Percentiles rank a stretch among this genome's conserved stretches.
Evolutionary conservation across 2,329 filamentous ascomycete genomes (phyloP).

Genomic region (Penicillium fuscoglaucum): DNA sequence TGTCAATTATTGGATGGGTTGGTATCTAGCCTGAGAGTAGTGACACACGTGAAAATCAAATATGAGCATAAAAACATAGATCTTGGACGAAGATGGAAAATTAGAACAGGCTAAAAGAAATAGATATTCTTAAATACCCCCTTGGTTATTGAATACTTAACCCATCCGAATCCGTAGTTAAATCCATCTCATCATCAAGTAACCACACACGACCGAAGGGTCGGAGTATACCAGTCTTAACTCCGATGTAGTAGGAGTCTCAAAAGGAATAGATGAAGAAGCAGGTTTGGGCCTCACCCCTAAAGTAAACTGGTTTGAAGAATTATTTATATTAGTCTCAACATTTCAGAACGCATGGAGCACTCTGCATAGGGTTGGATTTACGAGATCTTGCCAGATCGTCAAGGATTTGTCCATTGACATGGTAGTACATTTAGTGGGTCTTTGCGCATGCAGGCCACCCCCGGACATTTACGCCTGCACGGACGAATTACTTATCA

Average conservation of each 20-base stretch:
- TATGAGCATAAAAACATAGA: too few relatives aligned
- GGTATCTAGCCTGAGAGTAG: too few relatives aligned
- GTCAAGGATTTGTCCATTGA: conserved; percentile 5
- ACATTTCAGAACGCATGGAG: background rate
- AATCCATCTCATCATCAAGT: background rate
- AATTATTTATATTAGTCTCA: background rate
- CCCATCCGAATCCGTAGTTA: background rate
- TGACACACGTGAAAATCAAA: too few relatives aligned
- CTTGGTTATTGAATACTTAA: background rate
- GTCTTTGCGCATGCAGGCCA: conserved; percentile 10
- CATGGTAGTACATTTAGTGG: conserved; percentile 6
- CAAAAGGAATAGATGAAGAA: background rate
- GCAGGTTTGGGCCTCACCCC: background rate
- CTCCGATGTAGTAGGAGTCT: background rate
- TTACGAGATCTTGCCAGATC: background rate
- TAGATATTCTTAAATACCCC: too few relatives aligned
- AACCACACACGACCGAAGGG: background rate
- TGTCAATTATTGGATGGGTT: too few relatives aligned
- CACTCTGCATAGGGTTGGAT: background rate
- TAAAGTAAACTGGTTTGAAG: background rate
- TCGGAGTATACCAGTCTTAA: background rate
- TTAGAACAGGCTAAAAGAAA: too few relatives aligned
- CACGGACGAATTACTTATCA: conserved; percentile 3
- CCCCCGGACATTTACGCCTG: conserved; percentile 7
- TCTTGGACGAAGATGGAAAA: background rate